phyloP scores from a whole-genome alignment of 441 rosid species.

The Eruca vesicaria region DNA sequence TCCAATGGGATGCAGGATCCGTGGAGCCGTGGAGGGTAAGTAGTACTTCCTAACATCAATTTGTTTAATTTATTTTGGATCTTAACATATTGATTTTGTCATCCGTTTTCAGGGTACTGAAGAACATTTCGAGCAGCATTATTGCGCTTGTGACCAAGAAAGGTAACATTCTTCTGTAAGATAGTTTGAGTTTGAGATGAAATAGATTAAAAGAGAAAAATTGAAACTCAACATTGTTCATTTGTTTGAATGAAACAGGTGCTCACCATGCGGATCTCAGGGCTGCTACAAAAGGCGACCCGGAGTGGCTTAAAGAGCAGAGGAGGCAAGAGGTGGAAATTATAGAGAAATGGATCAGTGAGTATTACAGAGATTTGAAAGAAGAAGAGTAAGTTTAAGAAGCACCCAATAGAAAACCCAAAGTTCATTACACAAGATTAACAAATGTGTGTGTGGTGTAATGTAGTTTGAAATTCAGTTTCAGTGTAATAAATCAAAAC shows the following conservation, averaged over 20 bases:
- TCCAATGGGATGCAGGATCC: conserved; percentile 83
- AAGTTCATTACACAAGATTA: background rate
- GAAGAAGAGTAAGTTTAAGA: conserved; percentile 4
- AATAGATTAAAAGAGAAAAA: background rate
- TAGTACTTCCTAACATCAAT: background rate
- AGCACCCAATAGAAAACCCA: background rate
- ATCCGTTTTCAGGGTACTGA: conserved; percentile 46
- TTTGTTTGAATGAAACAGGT: conserved; percentile 40
- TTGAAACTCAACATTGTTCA: background rate
- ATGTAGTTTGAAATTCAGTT: background rate
- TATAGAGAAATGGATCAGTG: conserved; percentile 51
- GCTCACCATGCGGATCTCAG: conserved; percentile 76
- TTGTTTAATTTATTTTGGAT: background rate
- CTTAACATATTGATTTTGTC: background rate
- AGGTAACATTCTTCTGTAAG: conserved; percentile 34
- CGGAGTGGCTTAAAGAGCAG: conserved; percentile 62
- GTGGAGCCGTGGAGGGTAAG: conserved; percentile 81
- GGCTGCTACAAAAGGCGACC: conserved; percentile 52
- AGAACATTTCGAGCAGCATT: conserved; percentile 62
- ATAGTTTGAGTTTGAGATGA: background rate
- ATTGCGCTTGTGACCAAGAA: conserved; percentile 63
- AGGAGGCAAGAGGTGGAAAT: conserved; percentile 63
- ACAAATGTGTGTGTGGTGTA: background rate
- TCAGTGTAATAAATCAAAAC: background rate
- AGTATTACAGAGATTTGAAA: conserved; percentile 49